These are phyloP conservation scores for Cyphellophora europaea DNA, from an alignment of 2,329 filamentous ascomycete species.

Conservation along the genomic window DNA sequence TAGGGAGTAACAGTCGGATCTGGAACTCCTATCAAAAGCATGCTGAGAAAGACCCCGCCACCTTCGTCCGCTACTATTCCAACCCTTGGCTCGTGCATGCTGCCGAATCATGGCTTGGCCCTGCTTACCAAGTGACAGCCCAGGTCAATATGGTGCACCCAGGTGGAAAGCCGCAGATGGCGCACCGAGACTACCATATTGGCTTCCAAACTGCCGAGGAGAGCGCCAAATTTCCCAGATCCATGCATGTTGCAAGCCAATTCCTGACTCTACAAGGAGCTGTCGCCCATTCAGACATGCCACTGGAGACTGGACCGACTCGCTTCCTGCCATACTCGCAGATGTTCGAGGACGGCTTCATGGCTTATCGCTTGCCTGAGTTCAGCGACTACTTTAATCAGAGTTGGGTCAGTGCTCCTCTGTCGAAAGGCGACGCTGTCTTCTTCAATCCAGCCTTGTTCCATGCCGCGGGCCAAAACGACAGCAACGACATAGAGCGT, in stretches of 20 bases:
- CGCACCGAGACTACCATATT: conserved; percentile 56
- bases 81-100: conserved; percentile 50
- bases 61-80: conserved; percentile 49
- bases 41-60: conserved; percentile 39
- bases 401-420: conserved; percentile 43
- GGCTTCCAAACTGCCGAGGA: conserved; percentile 48
- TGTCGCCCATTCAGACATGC: conserved; percentile 54
- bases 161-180: conserved; percentile 47
- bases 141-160: conserved; percentile 56
- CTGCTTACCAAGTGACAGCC: conserved; percentile 50
- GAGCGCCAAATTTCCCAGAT: conserved; percentile 40
- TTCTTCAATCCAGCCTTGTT: conserved; percentile 58
- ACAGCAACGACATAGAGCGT: conserved; percentile 38
- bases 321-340: conserved; percentile 54
- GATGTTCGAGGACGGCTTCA: conserved; percentile 46
- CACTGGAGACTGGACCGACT: conserved; percentile 49
- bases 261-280: conserved; percentile 55
- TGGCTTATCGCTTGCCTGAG: conserved; percentile 45
- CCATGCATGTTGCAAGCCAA: conserved; percentile 45
- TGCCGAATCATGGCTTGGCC: conserved; percentile 49
- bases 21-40: conserved; percentile 61
- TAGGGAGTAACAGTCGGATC: conserved; percentile 50
- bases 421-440: conserved; percentile 49
- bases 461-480: conserved; percentile 54
- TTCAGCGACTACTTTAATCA: conserved; percentile 47